These are phyloP conservation scores for Avena insularis DNA, from an alignment of 176 grass and related monocot species.

Conservation along the genomic window DNA sequence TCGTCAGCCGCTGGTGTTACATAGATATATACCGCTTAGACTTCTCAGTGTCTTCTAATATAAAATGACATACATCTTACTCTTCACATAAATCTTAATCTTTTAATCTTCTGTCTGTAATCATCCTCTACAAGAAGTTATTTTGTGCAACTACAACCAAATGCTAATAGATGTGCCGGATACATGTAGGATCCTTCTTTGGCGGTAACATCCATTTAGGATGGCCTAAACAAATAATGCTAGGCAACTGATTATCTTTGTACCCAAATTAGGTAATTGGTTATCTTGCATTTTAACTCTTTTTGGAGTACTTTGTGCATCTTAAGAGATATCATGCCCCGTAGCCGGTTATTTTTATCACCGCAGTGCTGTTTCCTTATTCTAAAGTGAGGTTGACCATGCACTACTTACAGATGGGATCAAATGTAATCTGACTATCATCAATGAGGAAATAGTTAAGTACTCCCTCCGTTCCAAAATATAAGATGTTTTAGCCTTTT, in stretches of 20 bases:
- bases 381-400: no score
- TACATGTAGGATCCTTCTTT: slow-evolving; percentile 12
- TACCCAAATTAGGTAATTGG: background rate
- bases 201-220: slow-evolving; percentile 17
- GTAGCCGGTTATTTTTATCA: background rate
- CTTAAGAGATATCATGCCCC: background rate
- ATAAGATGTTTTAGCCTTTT: no score
- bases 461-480: no score
- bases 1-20: background rate
- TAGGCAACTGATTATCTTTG: background rate
- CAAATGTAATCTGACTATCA: slow-evolving; percentile 17
- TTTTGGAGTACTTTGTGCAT: background rate
- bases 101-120: slow-evolving; percentile 22
- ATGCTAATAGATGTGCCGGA: slow-evolving; percentile 15
- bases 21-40: background rate
- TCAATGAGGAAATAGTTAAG: background rate
- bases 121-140: background rate
- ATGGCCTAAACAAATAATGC: slow-evolving; percentile 21
- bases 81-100: slow-evolving; percentile 15
- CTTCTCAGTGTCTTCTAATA: background rate
- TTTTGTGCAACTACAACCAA: slow-evolving; percentile 14
- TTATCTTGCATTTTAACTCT: slow-evolving; percentile 9
- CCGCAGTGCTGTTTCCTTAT: background rate
- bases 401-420: background rate
- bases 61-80: background rate